Evolutionary conservation across 208 protist genomes (phyloP), one percentile per base, ranked within the genome.

Genomic region (Crithidia acanthocephali): DNA sequence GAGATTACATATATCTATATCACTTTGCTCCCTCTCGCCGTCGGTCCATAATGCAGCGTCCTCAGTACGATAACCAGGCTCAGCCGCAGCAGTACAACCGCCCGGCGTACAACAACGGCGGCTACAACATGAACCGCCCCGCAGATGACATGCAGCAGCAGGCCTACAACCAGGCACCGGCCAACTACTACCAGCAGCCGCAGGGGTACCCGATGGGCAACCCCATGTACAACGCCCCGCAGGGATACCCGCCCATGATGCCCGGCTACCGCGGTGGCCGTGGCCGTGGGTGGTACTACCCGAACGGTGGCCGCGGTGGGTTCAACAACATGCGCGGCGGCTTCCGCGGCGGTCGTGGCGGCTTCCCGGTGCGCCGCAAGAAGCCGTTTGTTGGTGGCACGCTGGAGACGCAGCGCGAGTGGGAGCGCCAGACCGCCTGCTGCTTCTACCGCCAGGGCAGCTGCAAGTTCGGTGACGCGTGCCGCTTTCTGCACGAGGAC

Each of bases 381-480:
- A 88, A 87, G 72, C 90, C 84, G 3, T 95, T 95, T 69, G 90
- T 95, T 57, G 90, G 90, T 18, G 90, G 90, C 40, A 84, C 83
- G 20, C 81, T 95, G 53, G 87, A 95, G 79, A 86, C 85, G 10
- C 86, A 93, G 68, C 76, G 83, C 15, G 81, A 89, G 67, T 95
- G 81, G 79, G 87, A 93, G 66, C 70, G 79, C 51, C 76, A 90
- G 57, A 93, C 86, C 25, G 76, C 79, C 42, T 95, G 91, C 81
- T 95, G 91, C 68, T 95, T 95, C 78, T 83, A 85, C 69, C 73
- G 83, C 16, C 88, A 95, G 72, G 88, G 88, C 33, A 85, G 78
- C 52, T 95, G 91, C 76, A 91, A 90, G 73, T 95, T 92, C 64
- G 80, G 76, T 48, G 88, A 92, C 11, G 67, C 58, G 11, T 95